Evolutionary conservation across 352 stramenopile species (phyloP), one percentile per base, ranked within the genome.

Genomic region (Blastocystis sp.): DNA sequence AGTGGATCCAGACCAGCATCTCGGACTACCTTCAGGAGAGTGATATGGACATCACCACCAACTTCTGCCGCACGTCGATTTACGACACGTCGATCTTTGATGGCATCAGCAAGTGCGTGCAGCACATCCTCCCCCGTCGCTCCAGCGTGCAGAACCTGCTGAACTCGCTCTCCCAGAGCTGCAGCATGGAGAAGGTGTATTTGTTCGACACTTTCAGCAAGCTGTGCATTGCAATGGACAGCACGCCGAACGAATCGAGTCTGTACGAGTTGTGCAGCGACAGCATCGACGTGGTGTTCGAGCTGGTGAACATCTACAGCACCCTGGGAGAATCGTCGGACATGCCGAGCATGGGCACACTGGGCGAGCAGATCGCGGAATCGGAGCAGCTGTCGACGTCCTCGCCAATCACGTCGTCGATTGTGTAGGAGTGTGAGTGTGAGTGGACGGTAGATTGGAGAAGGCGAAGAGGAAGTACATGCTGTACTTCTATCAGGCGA

Each of bases 161-260:
- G n/a, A 88, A 88, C 65, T 76, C 78, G 52, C 67, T 88, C 4
- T 88, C 61, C 17, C 78, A 88, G 60, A 88, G 78, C 43, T 79
- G 78, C 67, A 78, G 60, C 38, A 88, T 88, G 64, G 61, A 78
- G n/a, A 88, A 88, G 45, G 78, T 88, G 38, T 88, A 88, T 21
- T 23, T 88, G 3, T 88, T 88, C 43, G 78, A 88, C 60, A 88
- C 78, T 0, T 77, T 69, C 67, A 79, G 59, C 34, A 88, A 88
- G 61, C 56, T 88, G 52, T 88, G 78, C 53, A 79, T 88, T 34
- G 78, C 78, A 34, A 76, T 79, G 67, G 78, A 88, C 43, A 79
- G 64, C 56, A 62, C 78, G 21, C 78, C 78, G 2, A 88, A 79
- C 28, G 78, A 88, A 45, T 23, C 21, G 23, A 43, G 78, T 48